A percentile compares a stretch with the other conserved stretches of the same genome.
These are phyloP conservation scores for Stygiomarasmius scandens DNA, from an alignment of 1,284 basidiomycete genomes.

Conservation along the genomic window DNA sequence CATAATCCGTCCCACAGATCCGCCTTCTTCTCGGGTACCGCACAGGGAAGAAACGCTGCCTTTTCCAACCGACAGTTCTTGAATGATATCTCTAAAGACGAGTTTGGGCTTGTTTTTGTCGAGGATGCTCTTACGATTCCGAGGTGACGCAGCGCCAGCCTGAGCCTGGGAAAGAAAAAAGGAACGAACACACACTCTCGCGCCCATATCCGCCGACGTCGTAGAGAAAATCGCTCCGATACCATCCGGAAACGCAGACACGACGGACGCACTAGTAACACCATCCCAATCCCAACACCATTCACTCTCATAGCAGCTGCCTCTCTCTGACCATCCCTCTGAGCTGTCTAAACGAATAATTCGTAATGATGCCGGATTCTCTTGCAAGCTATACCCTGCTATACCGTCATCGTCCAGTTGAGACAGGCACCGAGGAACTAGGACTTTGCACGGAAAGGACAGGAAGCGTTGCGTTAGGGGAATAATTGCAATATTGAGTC, in stretches of 20 bases:
- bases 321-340: conserved; percentile 51
- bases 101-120: conserved; percentile 69
- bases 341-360: conserved; percentile 57
- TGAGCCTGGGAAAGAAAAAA: too few relatives aligned
- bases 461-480: too few relatives aligned
- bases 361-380: conserved; percentile 49
- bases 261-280: conserved; percentile 57
- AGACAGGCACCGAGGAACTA: conserved; percentile 80
- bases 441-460: too few relatives aligned
- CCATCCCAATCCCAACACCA: conserved; percentile 61
- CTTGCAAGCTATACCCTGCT: conserved; percentile 61
- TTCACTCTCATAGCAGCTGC: conserved; percentile 57
- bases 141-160: neutral
- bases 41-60: conserved; percentile 59
- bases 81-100: conserved; percentile 59
- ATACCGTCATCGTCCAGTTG: conserved; percentile 75
- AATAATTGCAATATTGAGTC: too few relatives aligned
- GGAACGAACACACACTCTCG: conserved; percentile 43
- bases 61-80: conserved; percentile 45
- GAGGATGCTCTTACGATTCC: conserved; percentile 57
- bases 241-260: conserved; percentile 51
- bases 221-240: conserved; percentile 67
- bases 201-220: conserved; percentile 73
- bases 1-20: conserved; percentile 14
- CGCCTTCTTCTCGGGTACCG: conserved; percentile 41